phyloP scores from a whole-genome alignment of 1,284 basidiomycete species.

The Heterobasidion irregulare region DNA sequence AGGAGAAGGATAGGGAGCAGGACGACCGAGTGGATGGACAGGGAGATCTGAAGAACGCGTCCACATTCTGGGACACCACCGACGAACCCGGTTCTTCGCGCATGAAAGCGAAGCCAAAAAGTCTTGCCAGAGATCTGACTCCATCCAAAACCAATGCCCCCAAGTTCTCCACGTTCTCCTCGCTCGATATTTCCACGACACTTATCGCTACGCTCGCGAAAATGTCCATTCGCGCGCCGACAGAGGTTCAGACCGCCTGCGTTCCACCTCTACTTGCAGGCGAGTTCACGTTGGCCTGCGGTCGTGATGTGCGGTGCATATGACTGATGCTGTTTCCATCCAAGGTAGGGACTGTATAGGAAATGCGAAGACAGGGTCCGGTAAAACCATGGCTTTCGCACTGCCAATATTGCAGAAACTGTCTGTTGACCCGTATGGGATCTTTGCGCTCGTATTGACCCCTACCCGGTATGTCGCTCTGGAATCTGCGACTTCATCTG shows the following conservation, averaged over 20 bases:
- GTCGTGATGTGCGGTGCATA: neutral
- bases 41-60: neutral
- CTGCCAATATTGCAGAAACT: constrained; percentile 91
- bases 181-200: constrained; percentile 68
- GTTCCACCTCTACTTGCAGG: constrained; percentile 83
- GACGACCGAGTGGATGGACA: neutral
- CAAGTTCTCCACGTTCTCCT: constrained; percentile 41
- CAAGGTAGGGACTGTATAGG: constrained; percentile 90
- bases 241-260: constrained; percentile 86
- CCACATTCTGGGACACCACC: neutral
- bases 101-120: constrained; percentile 14
- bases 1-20: neutral
- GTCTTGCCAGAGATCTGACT: neutral
- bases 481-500: neutral
- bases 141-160: constrained; percentile 2
- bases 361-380: constrained; percentile 96
- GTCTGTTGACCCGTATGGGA: constrained; percentile 84
- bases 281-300: constrained; percentile 23
- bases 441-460: constrained; percentile 89
- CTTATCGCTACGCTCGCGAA: constrained; percentile 66
- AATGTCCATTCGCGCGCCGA: constrained; percentile 85
- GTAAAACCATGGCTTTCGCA: constrained; percentile 97
- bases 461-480: constrained; percentile 69
- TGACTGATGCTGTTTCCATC: constrained; percentile 13
- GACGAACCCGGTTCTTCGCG: constrained; percentile 16